A percentile compares a stretch with the other conserved stretches of the same genome.
phyloP scores from a whole-genome alignment of 306 rosid genomes.

The Canavalia ensiformis region DNA sequence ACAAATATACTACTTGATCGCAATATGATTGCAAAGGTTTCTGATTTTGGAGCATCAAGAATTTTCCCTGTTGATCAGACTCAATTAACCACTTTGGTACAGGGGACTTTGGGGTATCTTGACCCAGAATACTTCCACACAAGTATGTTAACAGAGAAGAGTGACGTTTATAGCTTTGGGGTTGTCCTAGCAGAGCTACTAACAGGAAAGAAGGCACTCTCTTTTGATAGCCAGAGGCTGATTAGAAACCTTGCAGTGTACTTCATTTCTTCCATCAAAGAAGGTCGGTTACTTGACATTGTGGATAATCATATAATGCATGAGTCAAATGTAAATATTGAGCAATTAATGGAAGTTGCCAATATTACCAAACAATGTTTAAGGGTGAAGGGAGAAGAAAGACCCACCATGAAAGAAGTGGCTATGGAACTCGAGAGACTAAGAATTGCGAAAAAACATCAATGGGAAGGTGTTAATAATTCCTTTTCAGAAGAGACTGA shows the following conservation, averaged over 20 bases:
- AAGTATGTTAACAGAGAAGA: constrained; percentile 63
- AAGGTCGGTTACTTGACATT: constrained; percentile 49
- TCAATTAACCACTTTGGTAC: constrained; percentile 59
- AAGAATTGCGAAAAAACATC: constrained; percentile 21
- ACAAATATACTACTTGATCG: constrained; percentile 57
- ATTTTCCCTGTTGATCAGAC: constrained; percentile 60
- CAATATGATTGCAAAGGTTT: constrained; percentile 52
- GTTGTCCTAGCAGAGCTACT: constrained; percentile 62
- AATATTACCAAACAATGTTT: constrained; percentile 53
- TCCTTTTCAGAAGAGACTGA: constrained; percentile 20
- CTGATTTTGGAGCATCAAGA: constrained; percentile 69
- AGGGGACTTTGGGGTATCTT: constrained; percentile 64
- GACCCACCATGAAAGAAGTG: constrained; percentile 71
- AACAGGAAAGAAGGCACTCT: constrained; percentile 59
- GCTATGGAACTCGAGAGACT: constrained; percentile 60
- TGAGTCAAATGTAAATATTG: constrained; percentile 38
- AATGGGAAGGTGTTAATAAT: constrained; percentile 22
- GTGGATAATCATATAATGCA: constrained; percentile 44
- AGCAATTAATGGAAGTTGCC: constrained; percentile 55
- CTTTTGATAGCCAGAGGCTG: constrained; percentile 42
- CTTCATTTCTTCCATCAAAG: constrained; percentile 53
- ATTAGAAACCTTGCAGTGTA: constrained; percentile 51
- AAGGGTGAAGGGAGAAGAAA: constrained; percentile 58
- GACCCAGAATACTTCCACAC: constrained; percentile 62
- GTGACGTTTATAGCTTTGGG: constrained; percentile 70